Evolutionary conservation across 192 early-diverging fungal species (phyloP).

Genomic region (Podila horticola): DNA sequence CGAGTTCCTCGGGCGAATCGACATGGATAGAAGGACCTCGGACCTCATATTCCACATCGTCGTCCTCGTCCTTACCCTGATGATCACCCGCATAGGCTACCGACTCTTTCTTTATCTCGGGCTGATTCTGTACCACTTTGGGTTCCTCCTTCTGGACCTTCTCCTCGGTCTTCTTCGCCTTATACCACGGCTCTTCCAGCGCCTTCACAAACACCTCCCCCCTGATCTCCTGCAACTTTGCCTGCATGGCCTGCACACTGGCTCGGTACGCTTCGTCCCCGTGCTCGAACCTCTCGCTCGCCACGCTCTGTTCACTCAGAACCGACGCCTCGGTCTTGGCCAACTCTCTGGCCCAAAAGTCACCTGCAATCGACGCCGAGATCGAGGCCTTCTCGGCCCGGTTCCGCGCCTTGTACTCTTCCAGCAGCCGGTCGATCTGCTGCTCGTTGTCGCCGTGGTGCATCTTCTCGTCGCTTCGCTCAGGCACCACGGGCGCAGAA

Average conservation of each 20-base stretch:
- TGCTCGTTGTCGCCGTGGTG: not conserved
- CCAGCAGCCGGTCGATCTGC: not conserved
- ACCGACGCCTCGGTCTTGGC: too few species aligned
- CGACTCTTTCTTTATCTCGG: not conserved
- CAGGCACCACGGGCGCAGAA: too few species aligned
- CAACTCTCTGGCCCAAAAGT: too few species aligned
- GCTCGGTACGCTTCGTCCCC: not conserved
- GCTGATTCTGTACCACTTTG: not conserved
- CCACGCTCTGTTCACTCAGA: too few species aligned
- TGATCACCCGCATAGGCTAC: not conserved
- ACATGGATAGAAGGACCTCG: not conserved
- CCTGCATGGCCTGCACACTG: not conserved
- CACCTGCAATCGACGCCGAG: too few species aligned
- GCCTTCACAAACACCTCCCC: not conserved
- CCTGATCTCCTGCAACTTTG: not conserved
- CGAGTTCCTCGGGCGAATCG: slow-evolving; percentile 1
- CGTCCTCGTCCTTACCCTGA: not conserved
- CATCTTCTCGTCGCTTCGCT: not conserved
- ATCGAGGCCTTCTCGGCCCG: not conserved
- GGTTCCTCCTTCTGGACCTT: not conserved
- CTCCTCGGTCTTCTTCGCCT: not conserved
- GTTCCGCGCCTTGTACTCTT: not conserved
- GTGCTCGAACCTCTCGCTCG: too few species aligned
- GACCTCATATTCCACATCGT: not conserved
- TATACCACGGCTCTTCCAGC: not conserved